A percentile compares a stretch with the other conserved stretches of the same genome.
phyloP scores from a whole-genome alignment of 2,329 filamentous ascomycete genomes.

The Fusarium sp. region DNA sequence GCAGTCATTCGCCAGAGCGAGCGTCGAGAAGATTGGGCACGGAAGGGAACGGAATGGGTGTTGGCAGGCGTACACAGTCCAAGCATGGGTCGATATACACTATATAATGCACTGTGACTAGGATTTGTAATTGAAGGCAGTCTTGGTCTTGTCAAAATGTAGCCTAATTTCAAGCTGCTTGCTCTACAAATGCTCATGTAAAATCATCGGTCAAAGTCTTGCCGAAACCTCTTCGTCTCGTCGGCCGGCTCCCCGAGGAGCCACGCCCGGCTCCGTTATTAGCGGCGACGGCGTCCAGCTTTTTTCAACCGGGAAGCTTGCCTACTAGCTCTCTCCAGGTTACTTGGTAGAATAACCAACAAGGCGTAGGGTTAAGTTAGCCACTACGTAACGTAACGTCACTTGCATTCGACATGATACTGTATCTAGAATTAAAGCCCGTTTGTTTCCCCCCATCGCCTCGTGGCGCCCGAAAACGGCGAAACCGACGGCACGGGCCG shows the following conservation, averaged over 20 bases:
- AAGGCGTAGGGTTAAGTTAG: neutral
- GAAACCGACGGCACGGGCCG: neutral
- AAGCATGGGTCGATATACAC: slow-evolving; percentile 61
- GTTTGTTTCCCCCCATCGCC: neutral
- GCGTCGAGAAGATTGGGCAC: neutral
- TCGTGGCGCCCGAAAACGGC: neutral
- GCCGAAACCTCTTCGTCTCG: slow-evolving; percentile 41
- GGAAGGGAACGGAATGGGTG: neutral
- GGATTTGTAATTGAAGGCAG: slow-evolving; percentile 61
- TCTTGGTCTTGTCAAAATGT: slow-evolving; percentile 62
- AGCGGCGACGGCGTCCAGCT: neutral
- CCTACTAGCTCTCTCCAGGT: neutral
- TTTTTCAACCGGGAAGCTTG: neutral
- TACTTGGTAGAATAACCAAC: neutral
- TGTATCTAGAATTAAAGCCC: neutral
- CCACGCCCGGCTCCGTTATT: neutral
- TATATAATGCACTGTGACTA: slow-evolving; percentile 43
- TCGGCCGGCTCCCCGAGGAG: slow-evolving; percentile 5
- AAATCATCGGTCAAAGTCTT: slow-evolving; percentile 51
- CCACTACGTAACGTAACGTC: neutral
- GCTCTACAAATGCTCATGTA: slow-evolving; percentile 55
- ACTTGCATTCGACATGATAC: neutral
- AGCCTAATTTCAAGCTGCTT: slow-evolving; percentile 61
- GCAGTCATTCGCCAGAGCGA: neutral
- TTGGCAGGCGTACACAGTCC: slow-evolving; percentile 28